These are phyloP conservation scores for Russula compacta DNA, from an alignment of 768 basidiomycete species.

Conservation along the genomic window DNA sequence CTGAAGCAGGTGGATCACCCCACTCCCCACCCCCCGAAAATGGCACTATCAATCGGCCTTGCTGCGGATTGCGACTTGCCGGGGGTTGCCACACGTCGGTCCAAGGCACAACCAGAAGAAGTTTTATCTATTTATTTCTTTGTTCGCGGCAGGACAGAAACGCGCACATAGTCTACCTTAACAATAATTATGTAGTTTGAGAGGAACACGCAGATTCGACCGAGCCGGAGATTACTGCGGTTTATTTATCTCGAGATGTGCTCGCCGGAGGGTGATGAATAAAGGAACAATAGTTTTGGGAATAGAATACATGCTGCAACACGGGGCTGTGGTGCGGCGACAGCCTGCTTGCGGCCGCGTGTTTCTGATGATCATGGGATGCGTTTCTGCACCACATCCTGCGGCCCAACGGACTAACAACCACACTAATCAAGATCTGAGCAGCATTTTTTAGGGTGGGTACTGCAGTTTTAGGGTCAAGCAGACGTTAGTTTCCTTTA, in stretches of 20 bases:
- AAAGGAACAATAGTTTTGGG: too few relatives aligned
- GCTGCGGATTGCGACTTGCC: background rate
- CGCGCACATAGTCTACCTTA: background rate
- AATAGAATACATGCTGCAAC: background rate
- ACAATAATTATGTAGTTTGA: background rate
- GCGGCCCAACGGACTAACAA: too few relatives aligned
- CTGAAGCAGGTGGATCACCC: too few relatives aligned
- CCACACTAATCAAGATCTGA: too few relatives aligned
- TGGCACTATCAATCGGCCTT: background rate
- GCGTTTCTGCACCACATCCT: too few relatives aligned
- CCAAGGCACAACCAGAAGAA: background rate
- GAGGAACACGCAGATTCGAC: background rate
- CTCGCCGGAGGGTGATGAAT: background rate
- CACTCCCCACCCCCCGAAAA: too few relatives aligned
- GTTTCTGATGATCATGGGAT: background rate
- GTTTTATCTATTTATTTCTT: background rate
- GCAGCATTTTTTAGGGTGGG: too few relatives aligned
- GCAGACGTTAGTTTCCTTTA: too few relatives aligned
- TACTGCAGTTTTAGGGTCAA: too few relatives aligned
- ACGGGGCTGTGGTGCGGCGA: background rate
- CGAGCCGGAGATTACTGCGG: background rate
- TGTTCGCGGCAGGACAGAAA: background rate
- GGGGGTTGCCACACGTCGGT: background rate
- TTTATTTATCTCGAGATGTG: background rate
- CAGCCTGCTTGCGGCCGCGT: background rate